Evolutionary conservation across 345 rosid species (phyloP).

Genomic region (Aquilaria malaccensis): DNA sequence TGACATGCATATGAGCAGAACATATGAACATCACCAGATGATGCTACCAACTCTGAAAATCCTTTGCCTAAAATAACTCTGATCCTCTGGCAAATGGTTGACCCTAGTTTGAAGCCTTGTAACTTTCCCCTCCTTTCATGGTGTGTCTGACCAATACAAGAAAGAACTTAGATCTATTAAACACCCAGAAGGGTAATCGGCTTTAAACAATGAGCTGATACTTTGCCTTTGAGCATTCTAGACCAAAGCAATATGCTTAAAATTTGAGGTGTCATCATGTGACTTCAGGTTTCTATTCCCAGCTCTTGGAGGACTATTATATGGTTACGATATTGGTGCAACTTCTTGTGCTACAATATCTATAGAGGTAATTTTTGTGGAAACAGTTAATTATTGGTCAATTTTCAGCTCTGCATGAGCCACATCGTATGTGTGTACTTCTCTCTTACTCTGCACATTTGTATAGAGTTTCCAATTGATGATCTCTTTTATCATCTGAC

Average conservation of each 20-base stretch:
- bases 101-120: too few relatives aligned
- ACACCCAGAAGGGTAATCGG: too few relatives aligned
- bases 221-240: not conserved
- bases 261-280: slow-evolving; percentile 14
- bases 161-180: too few relatives aligned
- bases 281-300: slow-evolving; percentile 91
- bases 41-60: too few relatives aligned
- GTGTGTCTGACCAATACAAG: too few relatives aligned
- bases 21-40: too few relatives aligned
- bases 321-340: slow-evolving; percentile 95
- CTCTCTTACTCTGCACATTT: not conserved
- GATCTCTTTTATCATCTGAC: too few relatives aligned
- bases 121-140: too few relatives aligned
- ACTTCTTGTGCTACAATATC: slow-evolving; percentile 91
- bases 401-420: not conserved
- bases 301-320: slow-evolving; percentile 89
- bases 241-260: not conserved
- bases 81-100: too few relatives aligned
- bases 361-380: slow-evolving; percentile 41
- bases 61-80: too few relatives aligned
- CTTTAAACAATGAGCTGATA: not conserved
- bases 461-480: not conserved
- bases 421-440: not conserved
- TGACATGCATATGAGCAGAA: too few relatives aligned
- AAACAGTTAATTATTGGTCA: slow-evolving; percentile 1